Evolutionary conservation across 1,284 basidiomycete genomes (phyloP), one percentile per base, ranked within the genome.

Genomic region (Mycena sp.): DNA sequence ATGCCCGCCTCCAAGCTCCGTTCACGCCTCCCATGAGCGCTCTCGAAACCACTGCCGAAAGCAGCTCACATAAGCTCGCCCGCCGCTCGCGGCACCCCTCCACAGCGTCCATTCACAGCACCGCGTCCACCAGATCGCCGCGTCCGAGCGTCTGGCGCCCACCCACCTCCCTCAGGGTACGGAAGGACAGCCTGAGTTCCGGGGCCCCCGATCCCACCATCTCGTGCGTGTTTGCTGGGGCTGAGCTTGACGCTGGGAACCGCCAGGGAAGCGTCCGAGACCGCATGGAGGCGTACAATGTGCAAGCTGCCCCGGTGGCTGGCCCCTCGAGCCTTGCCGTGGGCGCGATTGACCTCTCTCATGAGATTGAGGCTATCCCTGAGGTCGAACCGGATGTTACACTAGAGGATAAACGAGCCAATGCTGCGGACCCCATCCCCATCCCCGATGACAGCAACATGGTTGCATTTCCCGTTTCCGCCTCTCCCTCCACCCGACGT

Each of bases 81-180:
- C 58, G 65, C 23, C 62, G 65, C 49, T 58, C 61, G 35, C 61
- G 65, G 12, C 53, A 67, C 38, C 54, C 65, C 17, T 64, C 61
- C 7, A 64, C 52, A 17, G 29, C 65, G 12, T 67, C 65, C 9
- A 55, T 67, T 16, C 65, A 62, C 16, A 58, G 54, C 32, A 61
- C 58, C 30, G 65, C 58, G 17, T 67, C 65, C 3, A 55, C 50
- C 40, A 59, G 62, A 40, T 63, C 61, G 0, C 61, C 64, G 19
- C 64, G 61, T 4, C 65, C 65, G 17, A 59, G 28, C 25, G 61
- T 67, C 43, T 67, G 65, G 65, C 58, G 61, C 16, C 35, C 64
- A 52, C 59, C 61, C 17, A 63, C 63, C 56, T 30, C 61, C 12
- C 37, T 61, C 28, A 63, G 58, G 45, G 45, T 46, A 23, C 44